phyloP scores from a whole-genome alignment of 495 filamentous ascomycete species.

The Neurospora cerealis region DNA sequence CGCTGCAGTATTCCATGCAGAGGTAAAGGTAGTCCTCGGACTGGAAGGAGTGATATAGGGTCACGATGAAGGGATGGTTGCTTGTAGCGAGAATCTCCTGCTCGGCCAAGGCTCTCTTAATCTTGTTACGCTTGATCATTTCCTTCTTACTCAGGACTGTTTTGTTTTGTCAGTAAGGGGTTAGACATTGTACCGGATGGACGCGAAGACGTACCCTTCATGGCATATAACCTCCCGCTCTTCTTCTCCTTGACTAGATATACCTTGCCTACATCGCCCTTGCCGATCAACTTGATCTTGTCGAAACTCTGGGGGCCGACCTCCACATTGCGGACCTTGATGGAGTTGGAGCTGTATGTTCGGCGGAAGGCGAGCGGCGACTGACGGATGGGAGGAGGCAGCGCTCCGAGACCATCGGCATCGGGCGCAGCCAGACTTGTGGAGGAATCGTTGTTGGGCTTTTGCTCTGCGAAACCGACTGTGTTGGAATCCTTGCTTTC shows the following conservation, averaged over 20 bases:
- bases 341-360: slow-evolving; percentile 98
- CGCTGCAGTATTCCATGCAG: slow-evolving; percentile 99
- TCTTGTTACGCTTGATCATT: slow-evolving; percentile 99
- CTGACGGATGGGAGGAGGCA: slow-evolving; percentile 35
- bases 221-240: slow-evolving; percentile 86
- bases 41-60: slow-evolving; percentile 96
- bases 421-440: slow-evolving; percentile 13
- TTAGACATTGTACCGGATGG: neutral
- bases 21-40: slow-evolving; percentile 97
- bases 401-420: slow-evolving; percentile 20
- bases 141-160: slow-evolving; percentile 97
- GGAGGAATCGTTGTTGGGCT: slow-evolving; percentile 10
- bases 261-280: slow-evolving; percentile 97
- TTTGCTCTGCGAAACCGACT: slow-evolving; percentile 43
- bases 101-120: slow-evolving; percentile 94
- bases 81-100: slow-evolving; percentile 97
- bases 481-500: slow-evolving; percentile 45
- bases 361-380: slow-evolving; percentile 67
- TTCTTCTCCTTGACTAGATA: slow-evolving; percentile 98
- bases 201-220: slow-evolving; percentile 65
- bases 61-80: slow-evolving; percentile 98
- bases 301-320: slow-evolving; percentile 94
- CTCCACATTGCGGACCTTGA: slow-evolving; percentile 95
- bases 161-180: slow-evolving; percentile 23
- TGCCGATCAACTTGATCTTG: slow-evolving; percentile 98